Evolutionary conservation across 768 basidiomycete genomes (phyloP), one percentile per base, ranked within the genome.

Genomic region (Neoboletus magnificus): DNA sequence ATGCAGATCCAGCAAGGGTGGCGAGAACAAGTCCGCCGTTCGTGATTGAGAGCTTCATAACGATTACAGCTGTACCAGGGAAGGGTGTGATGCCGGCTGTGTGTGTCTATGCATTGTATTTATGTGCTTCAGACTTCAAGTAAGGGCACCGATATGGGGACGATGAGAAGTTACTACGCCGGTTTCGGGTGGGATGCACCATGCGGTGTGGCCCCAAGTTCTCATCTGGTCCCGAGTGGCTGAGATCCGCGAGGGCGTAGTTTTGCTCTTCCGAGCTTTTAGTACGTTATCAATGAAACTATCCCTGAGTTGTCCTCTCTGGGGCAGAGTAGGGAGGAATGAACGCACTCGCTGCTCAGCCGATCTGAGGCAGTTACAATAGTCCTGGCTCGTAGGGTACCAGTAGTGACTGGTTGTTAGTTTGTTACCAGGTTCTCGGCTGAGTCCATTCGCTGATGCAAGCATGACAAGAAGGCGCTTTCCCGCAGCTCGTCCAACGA

Each of bases 31-130:
- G 44, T 30, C 37, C 22, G 33, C 42, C 13, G 27, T 37, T 40
- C 11, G 49, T 1, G 5, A 8, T 35, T 18, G 49, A 54, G 49
- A 54, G 22, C 42, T 50, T 68, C 68, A 71, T 70, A 12, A 30
- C 13, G 39, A 39, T 22, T 1, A 54, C 12, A 46, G 37, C 8
- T 29, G 40, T 27, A 27, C 18, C 22, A 48, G 18, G 48, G 39
- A 22, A 10, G 37, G 39, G n/a, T 15, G 11, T 5, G 30, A 47
- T 13, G 30, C 25, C n/a, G 44, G 22, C 15, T 18, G n/a, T 16
- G 33, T 32, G 13, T 13, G 18, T 18, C 13, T 42, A 37, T 44
- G 9, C 27, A 43, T 48, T 20, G 49, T 65, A 65, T 68, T 63
- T 63, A 60, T 60, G 42, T 41, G 10, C 25, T 30, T 10, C 15